These are phyloP conservation scores for Trichoderma atrobrunneum DNA, from an alignment of 2,329 filamentous ascomycete genomes.

Conservation along the genomic window DNA sequence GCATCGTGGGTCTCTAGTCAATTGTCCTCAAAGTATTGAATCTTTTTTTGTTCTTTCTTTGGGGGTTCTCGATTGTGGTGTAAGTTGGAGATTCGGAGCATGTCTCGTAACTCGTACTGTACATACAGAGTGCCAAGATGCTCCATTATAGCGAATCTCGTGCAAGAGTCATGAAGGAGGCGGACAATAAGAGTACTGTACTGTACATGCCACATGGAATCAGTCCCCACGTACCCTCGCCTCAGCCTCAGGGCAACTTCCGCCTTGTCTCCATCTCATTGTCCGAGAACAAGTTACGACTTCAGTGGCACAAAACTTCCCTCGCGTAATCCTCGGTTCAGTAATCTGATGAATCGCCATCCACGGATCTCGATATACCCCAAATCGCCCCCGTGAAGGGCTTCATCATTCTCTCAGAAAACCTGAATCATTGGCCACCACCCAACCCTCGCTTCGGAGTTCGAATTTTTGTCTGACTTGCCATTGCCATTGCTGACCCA, in stretches of 20 bases:
- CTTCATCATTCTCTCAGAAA: neutral
- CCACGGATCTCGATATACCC: neutral
- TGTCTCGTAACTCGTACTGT: neutral
- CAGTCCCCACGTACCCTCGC: neutral
- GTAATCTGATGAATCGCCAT: neutral
- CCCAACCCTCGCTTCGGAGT: neutral
- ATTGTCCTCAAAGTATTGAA: neutral
- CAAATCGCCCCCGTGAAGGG: neutral
- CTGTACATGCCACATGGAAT: neutral
- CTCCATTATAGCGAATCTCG: neutral
- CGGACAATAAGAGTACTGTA: too few relatives aligned
- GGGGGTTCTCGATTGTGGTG: neutral
- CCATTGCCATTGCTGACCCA: neutral
- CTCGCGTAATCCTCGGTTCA: neutral
- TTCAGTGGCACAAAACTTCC: neutral
- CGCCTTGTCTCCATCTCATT: neutral
- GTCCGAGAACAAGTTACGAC: neutral
- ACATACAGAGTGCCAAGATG: neutral
- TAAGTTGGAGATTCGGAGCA: neutral
- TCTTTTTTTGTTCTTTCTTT: neutral
- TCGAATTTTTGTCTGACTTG: neutral
- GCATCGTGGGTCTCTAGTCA: constrained; percentile 5
- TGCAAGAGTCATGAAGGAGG: neutral
- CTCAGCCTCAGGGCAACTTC: neutral
- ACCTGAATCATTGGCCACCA: neutral